Evolutionary conservation across 768 basidiomycete species (phyloP).

Genomic region (Phylloporus scabripes): DNA sequence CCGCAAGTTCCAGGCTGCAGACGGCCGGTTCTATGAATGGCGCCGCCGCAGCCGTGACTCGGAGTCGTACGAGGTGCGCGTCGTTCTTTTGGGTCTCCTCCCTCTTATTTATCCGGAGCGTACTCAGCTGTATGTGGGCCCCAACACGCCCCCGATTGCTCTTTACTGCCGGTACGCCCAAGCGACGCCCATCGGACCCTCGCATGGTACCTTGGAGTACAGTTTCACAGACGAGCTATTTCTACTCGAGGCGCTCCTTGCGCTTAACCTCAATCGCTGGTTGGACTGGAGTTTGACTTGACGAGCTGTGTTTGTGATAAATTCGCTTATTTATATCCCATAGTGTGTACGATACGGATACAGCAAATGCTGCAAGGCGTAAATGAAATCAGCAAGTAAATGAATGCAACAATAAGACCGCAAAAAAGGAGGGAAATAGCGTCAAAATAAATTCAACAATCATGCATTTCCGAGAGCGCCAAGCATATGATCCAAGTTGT

Average conservation of each 20-base stretch:
- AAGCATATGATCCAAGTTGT: slow-evolving; percentile 70
- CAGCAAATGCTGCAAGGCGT: slow-evolving; percentile 19
- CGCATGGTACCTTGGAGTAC: slow-evolving; percentile 60
- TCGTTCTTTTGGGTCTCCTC: not conserved
- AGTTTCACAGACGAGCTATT: slow-evolving; percentile 56
- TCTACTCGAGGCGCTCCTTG: slow-evolving; percentile 56
- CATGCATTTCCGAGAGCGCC: slow-evolving; percentile 32
- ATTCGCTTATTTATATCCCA: slow-evolving; percentile 31
- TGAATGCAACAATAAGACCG: slow-evolving; percentile 11
- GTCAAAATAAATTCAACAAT: slow-evolving; percentile 25
- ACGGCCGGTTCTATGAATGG: slow-evolving; percentile 64
- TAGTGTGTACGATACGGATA: slow-evolving; percentile 32
- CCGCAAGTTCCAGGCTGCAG: slow-evolving; percentile 52
- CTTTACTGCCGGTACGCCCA: slow-evolving; percentile 50
- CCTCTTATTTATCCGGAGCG: too few relatives aligned
- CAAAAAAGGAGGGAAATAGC: not conserved
- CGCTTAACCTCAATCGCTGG: slow-evolving; percentile 72
- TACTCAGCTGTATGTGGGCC: slow-evolving; percentile 46
- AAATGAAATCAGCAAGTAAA: slow-evolving; percentile 14
- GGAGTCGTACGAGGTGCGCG: slow-evolving; percentile 57
- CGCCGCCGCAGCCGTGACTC: slow-evolving; percentile 44
- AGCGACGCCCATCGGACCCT: slow-evolving; percentile 55
- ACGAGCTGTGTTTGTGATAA: slow-evolving; percentile 13
- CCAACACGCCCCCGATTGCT: slow-evolving; percentile 46
- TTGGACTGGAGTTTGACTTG: slow-evolving; percentile 50